phyloP scores from a whole-genome alignment of 192 early-diverging fungal species.

The Mortierella antarctica region DNA sequence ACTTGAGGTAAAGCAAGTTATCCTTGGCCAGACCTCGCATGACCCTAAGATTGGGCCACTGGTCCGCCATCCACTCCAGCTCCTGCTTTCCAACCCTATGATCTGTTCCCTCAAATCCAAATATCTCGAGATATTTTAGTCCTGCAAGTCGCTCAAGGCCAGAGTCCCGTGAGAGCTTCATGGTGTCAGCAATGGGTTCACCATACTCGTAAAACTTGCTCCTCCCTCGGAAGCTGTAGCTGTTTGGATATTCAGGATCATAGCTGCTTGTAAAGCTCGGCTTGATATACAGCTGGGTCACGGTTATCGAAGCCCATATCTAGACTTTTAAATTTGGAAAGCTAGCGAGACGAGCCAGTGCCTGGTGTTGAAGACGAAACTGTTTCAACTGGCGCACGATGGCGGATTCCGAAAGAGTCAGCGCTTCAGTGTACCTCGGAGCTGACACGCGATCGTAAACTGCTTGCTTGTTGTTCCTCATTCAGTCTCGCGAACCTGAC shows the following conservation, averaged over 20 bases:
- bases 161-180: slow-evolving; percentile 1
- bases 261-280: too few relatives aligned
- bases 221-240: background rate
- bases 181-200: background rate
- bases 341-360: too few relatives aligned
- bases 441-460: too few relatives aligned
- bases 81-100: background rate
- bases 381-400: too few relatives aligned
- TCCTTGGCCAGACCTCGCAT: slow-evolving; percentile 12
- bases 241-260: too few relatives aligned
- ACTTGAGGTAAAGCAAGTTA: background rate
- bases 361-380: too few relatives aligned
- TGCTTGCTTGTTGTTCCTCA: background rate
- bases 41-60: background rate
- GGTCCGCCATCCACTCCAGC: slow-evolving; percentile 10
- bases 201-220: background rate
- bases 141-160: background rate
- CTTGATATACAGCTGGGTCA: background rate
- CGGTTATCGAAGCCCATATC: slow-evolving; percentile 8
- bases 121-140: slow-evolving; percentile 7
- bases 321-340: background rate
- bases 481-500: background rate
- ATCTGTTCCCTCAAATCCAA: slow-evolving; percentile 10
- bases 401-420: too few relatives aligned
- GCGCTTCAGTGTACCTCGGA: too few relatives aligned